A percentile compares a stretch with the other conserved stretches of the same genome.
Conservation (phyloP, 2,329 filamentous ascomycete species). For the Colletotrichum coccodes region DNA sequence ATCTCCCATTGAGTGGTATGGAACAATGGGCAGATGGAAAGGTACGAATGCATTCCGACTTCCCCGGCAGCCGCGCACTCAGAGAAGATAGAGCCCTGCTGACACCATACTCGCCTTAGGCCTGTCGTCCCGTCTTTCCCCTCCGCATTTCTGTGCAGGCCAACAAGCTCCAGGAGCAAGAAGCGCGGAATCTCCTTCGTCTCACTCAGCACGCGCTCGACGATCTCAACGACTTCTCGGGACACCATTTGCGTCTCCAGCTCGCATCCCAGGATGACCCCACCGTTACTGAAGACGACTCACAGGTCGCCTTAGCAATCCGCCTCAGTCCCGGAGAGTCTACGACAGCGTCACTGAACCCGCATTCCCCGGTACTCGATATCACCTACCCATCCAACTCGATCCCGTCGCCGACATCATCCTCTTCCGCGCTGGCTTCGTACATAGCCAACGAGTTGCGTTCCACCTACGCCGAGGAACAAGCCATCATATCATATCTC, state of each 20-base stretch:
- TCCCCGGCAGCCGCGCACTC: background rate
- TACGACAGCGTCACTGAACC: slow-evolving; percentile 71
- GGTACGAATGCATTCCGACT: slow-evolving; percentile 60
- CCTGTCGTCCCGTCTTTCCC: slow-evolving; percentile 89
- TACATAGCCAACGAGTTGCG: slow-evolving; percentile 84
- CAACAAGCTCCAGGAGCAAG: slow-evolving; percentile 69
- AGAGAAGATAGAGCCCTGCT: background rate
- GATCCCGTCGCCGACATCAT: slow-evolving; percentile 72
- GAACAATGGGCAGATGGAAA: slow-evolving; percentile 90
- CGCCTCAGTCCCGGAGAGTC: slow-evolving; percentile 73
- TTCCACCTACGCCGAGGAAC: slow-evolving; percentile 86
- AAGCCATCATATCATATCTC: slow-evolving; percentile 82
- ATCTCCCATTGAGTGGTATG: slow-evolving; percentile 87
- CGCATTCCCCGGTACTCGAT: slow-evolving; percentile 77
- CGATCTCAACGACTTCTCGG: slow-evolving; percentile 85
- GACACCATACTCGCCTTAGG: slow-evolving; percentile 57
- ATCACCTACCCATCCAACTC: slow-evolving; percentile 80
- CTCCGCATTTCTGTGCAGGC: slow-evolving; percentile 83
- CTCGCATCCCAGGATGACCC: slow-evolving; percentile 56
- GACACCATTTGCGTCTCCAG: slow-evolving; percentile 82
- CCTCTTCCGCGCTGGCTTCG: slow-evolving; percentile 77
- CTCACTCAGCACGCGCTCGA: slow-evolving; percentile 89
- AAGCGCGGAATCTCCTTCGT: slow-evolving; percentile 79
- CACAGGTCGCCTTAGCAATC: slow-evolving; percentile 73
- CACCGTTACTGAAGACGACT: slow-evolving; percentile 49